These are phyloP conservation scores for Pseudevernia furfuracea DNA, from an alignment of 495 filamentous ascomycete species.

Conservation along the genomic window DNA sequence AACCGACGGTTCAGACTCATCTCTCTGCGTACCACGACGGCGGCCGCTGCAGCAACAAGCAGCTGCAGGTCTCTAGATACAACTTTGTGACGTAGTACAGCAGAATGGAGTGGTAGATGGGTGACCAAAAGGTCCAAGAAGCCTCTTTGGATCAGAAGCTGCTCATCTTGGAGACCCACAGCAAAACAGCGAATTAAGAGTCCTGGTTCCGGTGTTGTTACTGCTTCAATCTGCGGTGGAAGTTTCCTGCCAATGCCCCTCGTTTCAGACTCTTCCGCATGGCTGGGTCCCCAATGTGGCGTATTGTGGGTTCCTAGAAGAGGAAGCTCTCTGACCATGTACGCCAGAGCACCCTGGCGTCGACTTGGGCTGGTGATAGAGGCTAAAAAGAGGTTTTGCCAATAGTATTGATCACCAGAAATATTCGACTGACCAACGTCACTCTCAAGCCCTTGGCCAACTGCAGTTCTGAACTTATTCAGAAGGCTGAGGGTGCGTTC, in stretches of 20 bases:
- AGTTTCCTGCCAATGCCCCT: conserved; percentile 19
- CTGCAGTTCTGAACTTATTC: conserved; percentile 64
- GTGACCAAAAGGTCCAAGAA: conserved; percentile 90
- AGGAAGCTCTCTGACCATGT: conserved; percentile 70
- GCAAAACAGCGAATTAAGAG: conserved; percentile 84
- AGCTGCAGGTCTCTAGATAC: conserved; percentile 67
- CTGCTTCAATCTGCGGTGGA: conserved; percentile 52
- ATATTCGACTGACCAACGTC: conserved; percentile 42
- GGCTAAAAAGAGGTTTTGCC: conserved; percentile 95
- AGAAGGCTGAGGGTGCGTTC: conserved; percentile 74
- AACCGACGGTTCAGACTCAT: conserved; percentile 93
- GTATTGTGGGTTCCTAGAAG: conserved; percentile 45
- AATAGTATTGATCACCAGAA: conserved; percentile 79
- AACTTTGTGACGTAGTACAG: conserved; percentile 66
- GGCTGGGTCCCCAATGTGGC: conserved; percentile 23
- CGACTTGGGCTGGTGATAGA: conserved; percentile 80
- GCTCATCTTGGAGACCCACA: conserved; percentile 79
- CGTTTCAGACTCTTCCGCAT: conserved; percentile 26
- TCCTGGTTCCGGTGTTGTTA: conserved; percentile 88
- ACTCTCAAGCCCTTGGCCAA: conserved; percentile 43
- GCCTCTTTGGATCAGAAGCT: conserved; percentile 84
- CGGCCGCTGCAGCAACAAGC: conserved; percentile 70
- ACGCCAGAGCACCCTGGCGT: conserved; percentile 79
- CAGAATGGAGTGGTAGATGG: conserved; percentile 81
- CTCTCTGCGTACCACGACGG: conserved; percentile 79